Base-by-base conservation (phyloP, 1,284 basidiomycete genomes). In the Leccinum colubrinum region DNA sequence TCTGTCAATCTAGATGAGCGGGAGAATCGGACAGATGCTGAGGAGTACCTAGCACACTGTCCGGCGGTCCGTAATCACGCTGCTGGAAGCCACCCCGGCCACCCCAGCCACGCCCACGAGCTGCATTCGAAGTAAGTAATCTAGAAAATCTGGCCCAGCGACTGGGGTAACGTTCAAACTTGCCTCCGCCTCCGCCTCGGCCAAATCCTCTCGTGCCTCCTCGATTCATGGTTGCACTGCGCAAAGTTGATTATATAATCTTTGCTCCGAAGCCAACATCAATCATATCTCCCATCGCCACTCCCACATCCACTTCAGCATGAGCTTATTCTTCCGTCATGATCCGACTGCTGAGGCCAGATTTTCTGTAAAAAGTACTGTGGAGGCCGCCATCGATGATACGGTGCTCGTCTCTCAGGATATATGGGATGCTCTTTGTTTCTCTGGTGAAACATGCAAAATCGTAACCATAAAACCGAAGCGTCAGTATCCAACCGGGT, bases 51-150 rank as follows among this genome's bases (percentile, higher is more conserved):
- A 92, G 78, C 22, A 96, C 93, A 59, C 83, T 85, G 62, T 94
- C 93, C 60, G 94, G 94, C 71, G 94, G 94, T 51, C 94, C 94
- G 48, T 81, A 72, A 71, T 93, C 90, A 59, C 89, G 81, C 64
- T 87, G 86, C 64, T 86, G 83, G 70, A 87, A 90, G 62, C 88
- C 88, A 64, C 88, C 81, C 30, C 88, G 80, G 27, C 84, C 86
- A 22, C 46, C 46, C 46, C 46, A 22, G 12, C 46, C 46, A 22
- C 46, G 46, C 43, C 86, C 84, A 55, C 84, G 82, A 59, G 74
- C 82, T 78, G 60, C 5, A 27, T 46, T 55, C 41, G 22, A 55
- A 50, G 48, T 72, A 37, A 63, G 63, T 25, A 66, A 43, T 51
- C 5, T 39, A 55, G 52, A 54, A 25, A 58, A 37, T 8, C 12